Percentiles rank a stretch among this genome's conserved stretches.
phyloP scores from a whole-genome alignment of 306 rosid genomes.

The Ziziphus jujuba region DNA sequence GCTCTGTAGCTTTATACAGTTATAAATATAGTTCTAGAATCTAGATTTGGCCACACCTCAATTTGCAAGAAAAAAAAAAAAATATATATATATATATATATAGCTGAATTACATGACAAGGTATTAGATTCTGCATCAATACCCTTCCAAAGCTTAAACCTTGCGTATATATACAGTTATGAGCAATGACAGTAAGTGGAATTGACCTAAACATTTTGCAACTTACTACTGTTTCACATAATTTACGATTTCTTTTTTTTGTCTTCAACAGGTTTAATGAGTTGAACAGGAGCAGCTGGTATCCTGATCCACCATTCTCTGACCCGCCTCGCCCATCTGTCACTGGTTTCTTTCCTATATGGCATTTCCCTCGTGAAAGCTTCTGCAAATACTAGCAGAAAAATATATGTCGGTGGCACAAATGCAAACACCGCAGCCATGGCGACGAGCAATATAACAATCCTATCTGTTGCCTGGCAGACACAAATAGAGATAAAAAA shows the following conservation, averaged over 20 bases:
- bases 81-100: too few relatives aligned
- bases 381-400: constrained; percentile 56
- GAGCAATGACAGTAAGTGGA: neutral
- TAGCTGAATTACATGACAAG: too few relatives aligned
- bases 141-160: too few relatives aligned
- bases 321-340: constrained; percentile 56
- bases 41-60: too few relatives aligned
- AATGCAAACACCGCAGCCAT: constrained; percentile 66
- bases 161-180: neutral
- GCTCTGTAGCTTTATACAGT: too few relatives aligned
- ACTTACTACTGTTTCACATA: neutral
- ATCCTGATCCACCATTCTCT: constrained; percentile 96
- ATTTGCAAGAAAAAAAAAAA: too few relatives aligned
- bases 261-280: constrained; percentile 52
- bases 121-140: too few relatives aligned
- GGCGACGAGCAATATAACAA: constrained; percentile 53
- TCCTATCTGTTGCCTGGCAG: constrained; percentile 79
- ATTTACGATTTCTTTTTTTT: constrained; percentile 63
- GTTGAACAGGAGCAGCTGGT: constrained; percentile 96
- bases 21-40: too few relatives aligned
- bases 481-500: constrained; percentile 8
- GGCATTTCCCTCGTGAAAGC: constrained; percentile 84
- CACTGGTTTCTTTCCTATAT: constrained; percentile 67
- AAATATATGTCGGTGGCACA: constrained; percentile 55
- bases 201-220: neutral